phyloP scores from a whole-genome alignment of 2,329 filamentous ascomycete species.

The Lachnellula cervina region DNA sequence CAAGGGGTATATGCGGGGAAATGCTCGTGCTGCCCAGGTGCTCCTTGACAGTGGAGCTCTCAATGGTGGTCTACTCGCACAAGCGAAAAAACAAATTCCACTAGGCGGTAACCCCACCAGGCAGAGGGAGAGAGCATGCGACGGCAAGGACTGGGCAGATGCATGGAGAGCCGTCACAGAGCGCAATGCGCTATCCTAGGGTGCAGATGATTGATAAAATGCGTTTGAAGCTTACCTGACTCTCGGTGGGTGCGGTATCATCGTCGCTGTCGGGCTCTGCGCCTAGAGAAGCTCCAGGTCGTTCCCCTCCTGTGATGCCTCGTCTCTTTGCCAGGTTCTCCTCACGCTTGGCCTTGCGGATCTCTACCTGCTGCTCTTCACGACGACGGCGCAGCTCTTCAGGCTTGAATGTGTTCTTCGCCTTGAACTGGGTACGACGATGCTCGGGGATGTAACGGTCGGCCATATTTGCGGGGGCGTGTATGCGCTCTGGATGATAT shows the following conservation, averaged over 20 bases:
- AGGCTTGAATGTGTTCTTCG: conserved; percentile 97
- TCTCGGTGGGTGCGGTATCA: conserved; percentile 90
- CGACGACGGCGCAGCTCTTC: conserved; percentile 97
- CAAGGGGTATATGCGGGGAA: conserved; percentile 8
- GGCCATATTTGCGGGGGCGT: conserved; percentile 59
- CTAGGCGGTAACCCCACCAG: conserved; percentile 27
- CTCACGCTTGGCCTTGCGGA: conserved; percentile 96
- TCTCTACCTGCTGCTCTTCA: conserved; percentile 99
- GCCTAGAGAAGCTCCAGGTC: conserved; percentile 75
- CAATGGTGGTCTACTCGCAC: conserved; percentile 14
- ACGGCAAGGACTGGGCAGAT: background rate
- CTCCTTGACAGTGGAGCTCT: conserved; percentile 13
- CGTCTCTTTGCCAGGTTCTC: conserved; percentile 98
- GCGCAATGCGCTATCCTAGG: background rate
- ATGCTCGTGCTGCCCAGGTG: conserved; percentile 4
- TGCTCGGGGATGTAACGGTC: conserved; percentile 99
- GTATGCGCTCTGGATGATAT: conserved; percentile 8
- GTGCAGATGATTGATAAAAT: background rate
- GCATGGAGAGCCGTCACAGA: background rate
- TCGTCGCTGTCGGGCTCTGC: conserved; percentile 95
- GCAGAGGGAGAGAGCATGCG: background rate
- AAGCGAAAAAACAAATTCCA: conserved; percentile 29
- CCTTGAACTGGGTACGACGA: conserved; percentile 99
- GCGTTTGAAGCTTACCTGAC: conserved; percentile 65
- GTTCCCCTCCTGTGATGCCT: conserved; percentile 74